Evolutionary conservation across 768 basidiomycete genomes (phyloP).

Genomic region (Coprinellus micaceus): DNA sequence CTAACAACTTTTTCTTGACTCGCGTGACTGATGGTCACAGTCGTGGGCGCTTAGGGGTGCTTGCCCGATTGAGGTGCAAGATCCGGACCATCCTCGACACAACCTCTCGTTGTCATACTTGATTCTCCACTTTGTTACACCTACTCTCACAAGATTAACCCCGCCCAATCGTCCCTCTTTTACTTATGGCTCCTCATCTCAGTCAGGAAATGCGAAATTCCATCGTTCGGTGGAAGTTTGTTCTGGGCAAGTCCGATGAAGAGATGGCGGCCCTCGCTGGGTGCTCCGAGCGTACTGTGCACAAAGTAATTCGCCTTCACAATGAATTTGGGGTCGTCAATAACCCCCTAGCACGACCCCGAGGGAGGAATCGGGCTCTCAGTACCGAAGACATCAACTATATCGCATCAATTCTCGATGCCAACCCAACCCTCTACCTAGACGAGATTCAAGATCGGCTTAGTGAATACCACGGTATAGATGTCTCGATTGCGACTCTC

Average conservation of each 20-base stretch:
- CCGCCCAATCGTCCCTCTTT: no score
- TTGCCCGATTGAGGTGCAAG: no score
- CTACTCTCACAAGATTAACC: no score
- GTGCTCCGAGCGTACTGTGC: not conserved
- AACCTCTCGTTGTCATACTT: no score
- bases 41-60: no score
- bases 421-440: constrained; percentile 14
- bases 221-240: no score
- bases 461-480: not conserved
- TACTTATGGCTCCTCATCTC: not conserved
- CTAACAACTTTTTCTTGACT: no score
- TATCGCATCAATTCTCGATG: constrained; percentile 12
- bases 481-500: constrained; percentile 16
- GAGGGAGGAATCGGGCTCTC: not conserved
- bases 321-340: not conserved
- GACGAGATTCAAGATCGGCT: constrained; percentile 21
- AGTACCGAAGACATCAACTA: constrained; percentile 12
- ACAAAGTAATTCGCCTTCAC: not conserved
- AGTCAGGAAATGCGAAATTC: no score
- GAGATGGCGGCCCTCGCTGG: not conserved
- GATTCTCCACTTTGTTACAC: no score
- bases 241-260: no score
- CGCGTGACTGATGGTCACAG: no score
- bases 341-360: not conserved
- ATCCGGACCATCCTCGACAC: no score